A percentile compares a stretch with the other conserved stretches of the same genome.
Evolutionary conservation across 371 early-diverging fungal genomes (phyloP).

Genomic region (Mucor racemosus): DNA sequence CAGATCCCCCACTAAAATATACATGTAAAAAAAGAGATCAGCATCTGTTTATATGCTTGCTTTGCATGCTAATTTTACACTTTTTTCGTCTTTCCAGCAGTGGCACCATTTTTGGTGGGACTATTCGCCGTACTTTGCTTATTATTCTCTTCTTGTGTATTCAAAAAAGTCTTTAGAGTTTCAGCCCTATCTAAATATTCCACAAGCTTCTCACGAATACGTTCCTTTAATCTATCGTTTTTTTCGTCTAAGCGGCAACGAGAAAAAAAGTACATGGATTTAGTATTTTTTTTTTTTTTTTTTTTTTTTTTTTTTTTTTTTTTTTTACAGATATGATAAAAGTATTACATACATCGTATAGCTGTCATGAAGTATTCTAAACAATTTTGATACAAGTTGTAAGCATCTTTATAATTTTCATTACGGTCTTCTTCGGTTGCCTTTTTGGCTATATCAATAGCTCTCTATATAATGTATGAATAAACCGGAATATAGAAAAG

Average conservation of each 20-base stretch:
- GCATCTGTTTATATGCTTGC: not conserved
- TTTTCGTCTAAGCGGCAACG: conserved; percentile 75
- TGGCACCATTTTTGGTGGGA: conserved; percentile 55
- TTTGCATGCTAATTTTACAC: conserved; percentile 8
- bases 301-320: no score
- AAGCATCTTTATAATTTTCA: conserved; percentile 91
- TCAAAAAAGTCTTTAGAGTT: conserved; percentile 84
- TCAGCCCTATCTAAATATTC: conserved; percentile 96
- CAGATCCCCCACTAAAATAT: conserved; percentile 40
- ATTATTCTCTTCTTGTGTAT: conserved; percentile 64
- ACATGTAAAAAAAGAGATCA: conserved; percentile 1
- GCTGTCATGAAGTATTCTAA: conserved; percentile 94
- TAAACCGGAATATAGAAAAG: not conserved
- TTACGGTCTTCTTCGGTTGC: conserved; percentile 95
- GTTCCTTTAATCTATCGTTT: conserved; percentile 84
- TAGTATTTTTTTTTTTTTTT: no score
- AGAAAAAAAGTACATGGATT: conserved; percentile 1
- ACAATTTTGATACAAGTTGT: conserved; percentile 82
- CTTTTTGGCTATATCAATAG: conserved; percentile 86
- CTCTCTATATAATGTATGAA: conserved; percentile 59
- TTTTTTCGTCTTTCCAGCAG: conserved; percentile 56
- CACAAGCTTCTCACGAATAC: conserved; percentile 85
- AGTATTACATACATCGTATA: conserved; percentile 76
- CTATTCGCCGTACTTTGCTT: conserved; percentile 59
- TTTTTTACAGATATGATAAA: no score